Evolutionary conservation across 257 asterid genomes (phyloP).

Genomic region (Solanum tacnaense): DNA sequence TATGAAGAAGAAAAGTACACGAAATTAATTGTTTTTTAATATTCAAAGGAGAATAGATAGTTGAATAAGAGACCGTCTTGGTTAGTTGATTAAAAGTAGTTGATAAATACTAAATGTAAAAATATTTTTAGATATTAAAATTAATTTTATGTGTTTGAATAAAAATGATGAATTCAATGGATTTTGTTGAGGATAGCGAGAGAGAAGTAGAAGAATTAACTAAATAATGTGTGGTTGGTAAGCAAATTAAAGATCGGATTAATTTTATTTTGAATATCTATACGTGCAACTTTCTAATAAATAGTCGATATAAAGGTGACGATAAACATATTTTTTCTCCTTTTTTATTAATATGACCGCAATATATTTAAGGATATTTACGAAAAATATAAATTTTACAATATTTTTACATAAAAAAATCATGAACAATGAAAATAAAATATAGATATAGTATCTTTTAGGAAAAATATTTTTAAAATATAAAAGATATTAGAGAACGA

Average conservation of each 20-base stretch:
- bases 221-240: background rate
- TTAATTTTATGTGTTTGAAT: background rate
- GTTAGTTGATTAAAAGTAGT: background rate
- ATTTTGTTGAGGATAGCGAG: background rate
- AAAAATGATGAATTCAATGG: background rate
- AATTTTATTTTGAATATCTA: background rate
- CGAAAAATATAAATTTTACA: background rate
- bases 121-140: background rate
- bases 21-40: background rate
- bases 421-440: background rate
- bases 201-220: background rate
- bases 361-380: no score
- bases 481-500: background rate
- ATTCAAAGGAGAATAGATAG: background rate
- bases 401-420: background rate
- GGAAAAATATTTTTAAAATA: background rate
- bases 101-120: background rate
- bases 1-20: background rate
- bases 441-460: background rate
- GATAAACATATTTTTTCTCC: no score
- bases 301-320: background rate
- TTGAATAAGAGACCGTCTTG: background rate
- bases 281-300: background rate
- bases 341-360: background rate
- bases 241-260: background rate